Evolutionary conservation across 805 yeast species (phyloP).

Genomic region (Blastobotrys chiropterorum): DNA sequence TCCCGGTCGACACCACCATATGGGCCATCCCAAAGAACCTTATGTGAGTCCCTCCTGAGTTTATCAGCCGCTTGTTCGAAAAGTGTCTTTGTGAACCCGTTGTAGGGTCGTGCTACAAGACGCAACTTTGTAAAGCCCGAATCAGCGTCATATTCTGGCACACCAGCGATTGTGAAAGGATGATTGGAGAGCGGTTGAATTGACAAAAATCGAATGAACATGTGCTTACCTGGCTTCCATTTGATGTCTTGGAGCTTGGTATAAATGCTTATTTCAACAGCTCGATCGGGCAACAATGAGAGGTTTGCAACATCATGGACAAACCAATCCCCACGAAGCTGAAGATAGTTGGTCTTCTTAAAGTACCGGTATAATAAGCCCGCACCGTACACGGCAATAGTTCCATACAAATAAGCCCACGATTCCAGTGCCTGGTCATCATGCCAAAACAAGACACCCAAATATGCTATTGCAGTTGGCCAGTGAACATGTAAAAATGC

Average conservation of each 20-base stretch:
- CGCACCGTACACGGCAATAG: conserved; percentile 12
- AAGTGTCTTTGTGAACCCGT: conserved; percentile 14
- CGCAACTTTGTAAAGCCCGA: conserved; percentile 25
- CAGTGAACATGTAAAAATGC: conserved; percentile 17
- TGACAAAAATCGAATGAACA: conserved; percentile 13
- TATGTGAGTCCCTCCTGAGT: conserved; percentile 12
- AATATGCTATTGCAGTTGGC: conserved; percentile 17
- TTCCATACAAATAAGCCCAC: conserved; percentile 15
- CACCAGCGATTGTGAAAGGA: conserved; percentile 17
- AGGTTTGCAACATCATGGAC: conserved; percentile 10
- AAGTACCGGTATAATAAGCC: conserved; percentile 14
- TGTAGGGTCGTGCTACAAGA: conserved; percentile 32
- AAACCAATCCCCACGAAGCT: conserved; percentile 14
- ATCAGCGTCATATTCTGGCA: conserved; percentile 7
- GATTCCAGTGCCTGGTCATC: conserved; percentile 10
- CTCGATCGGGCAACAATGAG: conserved; percentile 3
- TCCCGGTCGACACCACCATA: conserved; percentile 41
- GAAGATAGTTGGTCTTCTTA: conserved; percentile 15
- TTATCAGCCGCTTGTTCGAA: conserved; percentile 10
- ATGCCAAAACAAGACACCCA: conserved; percentile 18
- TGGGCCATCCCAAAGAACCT: conserved; percentile 41
- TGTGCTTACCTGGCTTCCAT: conserved; percentile 20
- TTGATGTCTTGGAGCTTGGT: background rate
- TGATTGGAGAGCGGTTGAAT: conserved; percentile 17
- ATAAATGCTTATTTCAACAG: background rate